A percentile compares a stretch with the other conserved stretches of the same genome.
These are phyloP conservation scores for Stephania cephalantha DNA, from an alignment of 164 flowering plant genomes.

Conservation along the genomic window DNA sequence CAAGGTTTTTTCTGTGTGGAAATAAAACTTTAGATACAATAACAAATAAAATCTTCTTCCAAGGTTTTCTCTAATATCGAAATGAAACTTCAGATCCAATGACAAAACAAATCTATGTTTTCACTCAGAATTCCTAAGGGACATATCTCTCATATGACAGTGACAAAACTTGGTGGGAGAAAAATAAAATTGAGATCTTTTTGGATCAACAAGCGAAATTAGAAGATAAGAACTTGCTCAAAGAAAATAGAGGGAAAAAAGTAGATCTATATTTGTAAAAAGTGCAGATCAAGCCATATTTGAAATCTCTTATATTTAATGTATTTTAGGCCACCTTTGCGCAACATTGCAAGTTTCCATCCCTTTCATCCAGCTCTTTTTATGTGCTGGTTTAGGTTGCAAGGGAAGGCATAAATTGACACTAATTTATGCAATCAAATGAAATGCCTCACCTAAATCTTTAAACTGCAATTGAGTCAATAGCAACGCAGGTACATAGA, in stretches of 20 bases:
- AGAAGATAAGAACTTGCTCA: neutral
- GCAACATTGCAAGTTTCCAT: no score
- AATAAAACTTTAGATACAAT: conserved; percentile 7
- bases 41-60: conserved; percentile 23
- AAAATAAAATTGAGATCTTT: neutral
- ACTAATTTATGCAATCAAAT: neutral
- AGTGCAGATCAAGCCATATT: no score
- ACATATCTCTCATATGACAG: neutral
- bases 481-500: conserved; percentile 78
- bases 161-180: neutral
- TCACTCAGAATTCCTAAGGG: neutral
- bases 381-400: no score
- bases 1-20: conserved; percentile 51
- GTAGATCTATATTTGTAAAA: no score
- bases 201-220: neutral
- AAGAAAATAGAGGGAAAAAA: neutral
- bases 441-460: conserved; percentile 52
- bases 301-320: no score
- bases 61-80: conserved; percentile 51
- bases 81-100: conserved; percentile 7
- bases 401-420: no score
- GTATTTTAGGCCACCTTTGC: no score
- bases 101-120: neutral
- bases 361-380: no score
- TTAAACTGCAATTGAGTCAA: conserved; percentile 68